Percentiles rank a stretch among this genome's conserved stretches.
These are phyloP conservation scores for Clitopilus passeckerianus DNA, from an alignment of 768 basidiomycete genomes.

Conservation along the genomic window DNA sequence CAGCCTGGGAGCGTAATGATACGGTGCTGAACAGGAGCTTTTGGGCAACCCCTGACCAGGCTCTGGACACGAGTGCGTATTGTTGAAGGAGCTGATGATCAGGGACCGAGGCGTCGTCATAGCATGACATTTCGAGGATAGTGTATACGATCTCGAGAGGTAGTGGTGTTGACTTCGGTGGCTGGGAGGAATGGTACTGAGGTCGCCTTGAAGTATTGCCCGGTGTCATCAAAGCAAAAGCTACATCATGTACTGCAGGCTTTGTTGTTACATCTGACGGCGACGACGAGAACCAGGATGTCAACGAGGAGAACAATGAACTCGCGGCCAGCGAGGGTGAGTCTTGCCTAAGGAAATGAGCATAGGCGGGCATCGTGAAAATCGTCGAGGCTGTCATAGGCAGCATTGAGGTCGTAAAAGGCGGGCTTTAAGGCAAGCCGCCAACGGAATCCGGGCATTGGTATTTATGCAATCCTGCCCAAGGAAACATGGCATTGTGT, in stretches of 20 bases:
- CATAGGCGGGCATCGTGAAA: conserved; percentile 20
- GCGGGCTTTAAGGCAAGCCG: conserved; percentile 8
- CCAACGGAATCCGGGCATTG: conserved; percentile 12
- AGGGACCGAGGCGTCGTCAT: conserved; percentile 27
- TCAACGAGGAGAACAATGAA: conserved; percentile 12
- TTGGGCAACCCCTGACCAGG: conserved; percentile 64
- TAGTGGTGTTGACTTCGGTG: conserved; percentile 22
- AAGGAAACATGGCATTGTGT: conserved; percentile 8
- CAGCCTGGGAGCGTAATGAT: conserved; percentile 45
- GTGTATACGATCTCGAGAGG: conserved; percentile 61
- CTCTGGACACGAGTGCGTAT: conserved; percentile 61
- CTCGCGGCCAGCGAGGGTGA: conserved; percentile 18
- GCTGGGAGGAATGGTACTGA: conserved; percentile 16
- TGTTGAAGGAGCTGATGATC: conserved; percentile 39
- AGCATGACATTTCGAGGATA: conserved; percentile 56
- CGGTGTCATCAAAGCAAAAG: conserved; percentile 27
- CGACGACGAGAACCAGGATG: conserved; percentile 18
- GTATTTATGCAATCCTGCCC: conserved; percentile 15
- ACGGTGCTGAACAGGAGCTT: conserved; percentile 59
- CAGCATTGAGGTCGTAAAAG: conserved; percentile 6
- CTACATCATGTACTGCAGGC: conserved; percentile 29
- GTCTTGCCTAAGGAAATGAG: conserved; percentile 20
- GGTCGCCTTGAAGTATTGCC: conserved; percentile 10
- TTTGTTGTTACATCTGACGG: conserved; percentile 10
- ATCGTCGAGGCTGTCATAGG: conserved; percentile 1